Evolutionary conservation across 73 alveolate species (phyloP), one percentile per base, ranked within the genome.

Genomic region (Tetrahymena thermophila): DNA sequence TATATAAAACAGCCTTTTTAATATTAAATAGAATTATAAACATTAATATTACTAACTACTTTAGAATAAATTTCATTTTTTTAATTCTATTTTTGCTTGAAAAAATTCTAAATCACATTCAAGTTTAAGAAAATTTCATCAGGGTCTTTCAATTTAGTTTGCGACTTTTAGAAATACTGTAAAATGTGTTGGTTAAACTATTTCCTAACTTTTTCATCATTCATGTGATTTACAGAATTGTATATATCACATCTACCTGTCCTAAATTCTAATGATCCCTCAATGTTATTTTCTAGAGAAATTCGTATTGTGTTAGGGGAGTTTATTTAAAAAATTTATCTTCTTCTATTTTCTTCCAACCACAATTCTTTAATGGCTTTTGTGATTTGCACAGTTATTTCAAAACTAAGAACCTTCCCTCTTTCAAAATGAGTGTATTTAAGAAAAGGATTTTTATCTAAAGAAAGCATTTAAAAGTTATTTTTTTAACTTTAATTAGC

Each of bases 281-380:
- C 96, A 14, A 43, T 84, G 34, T 94, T 94, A 43, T 94, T 94
- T 40, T 94, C 58, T 85, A 35, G 34, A 28, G 93, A 94, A 11
- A 85, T 56, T 42, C 56, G 15, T 35, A 94, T 83, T 21, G 94
- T 44, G n/a, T 85, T 71, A 6, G 85, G 85, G 14, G 56, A 23
- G 85, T 13, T 83, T 56, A 94, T 84, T 17, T 94, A 84, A 43
- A 94, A 94, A 31, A 71, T 25, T 3, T 43, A 15, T 40, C 96
- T 94, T 37, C 93, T 35, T 16, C 94, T 83, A 35, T 94, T 83
- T 43, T 94, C 96, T 43, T 94, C 96, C 21, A 37, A 38, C 96
- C 96, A 94, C 23, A 94, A 50, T 43, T 94, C 93, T 85, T 94
- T 94, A 13, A 94, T 34, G 31, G 95, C 58, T 94, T 56, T 56